Evolutionary conservation across 2,329 filamentous ascomycete genomes (phyloP).

Genomic region (Aspergillus thermomutatus): DNA sequence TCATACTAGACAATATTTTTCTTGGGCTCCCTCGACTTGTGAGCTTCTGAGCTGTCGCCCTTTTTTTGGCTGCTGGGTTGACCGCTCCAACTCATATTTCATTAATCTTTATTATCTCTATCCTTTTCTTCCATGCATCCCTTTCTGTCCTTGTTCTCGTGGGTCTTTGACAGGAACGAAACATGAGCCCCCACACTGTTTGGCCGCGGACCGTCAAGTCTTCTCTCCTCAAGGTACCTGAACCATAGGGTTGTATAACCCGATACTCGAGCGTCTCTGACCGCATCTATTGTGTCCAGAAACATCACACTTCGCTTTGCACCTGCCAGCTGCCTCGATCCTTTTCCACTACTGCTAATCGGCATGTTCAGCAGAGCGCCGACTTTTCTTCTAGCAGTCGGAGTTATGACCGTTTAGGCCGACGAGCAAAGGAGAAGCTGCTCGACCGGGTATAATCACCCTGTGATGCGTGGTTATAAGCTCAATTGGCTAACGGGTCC

Average conservation of each 20-base stretch:
- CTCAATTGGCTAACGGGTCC: conserved; percentile 2
- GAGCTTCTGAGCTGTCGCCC: not conserved
- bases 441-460: conserved; percentile 36
- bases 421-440: conserved; percentile 42
- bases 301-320: conserved; percentile 17
- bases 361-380: conserved; percentile 24
- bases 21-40: not conserved
- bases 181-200: conserved; percentile 36
- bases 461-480: not conserved
- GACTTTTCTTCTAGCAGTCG: conserved; percentile 29
- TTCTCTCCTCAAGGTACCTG: conserved; percentile 25
- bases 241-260: conserved; percentile 1
- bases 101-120: conserved; percentile 1
- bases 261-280: not conserved
- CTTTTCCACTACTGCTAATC: conserved; percentile 17
- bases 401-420: conserved; percentile 31
- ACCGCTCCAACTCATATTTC: not conserved
- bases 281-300: conserved; percentile 10
- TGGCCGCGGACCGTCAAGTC: conserved; percentile 30
- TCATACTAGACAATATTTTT: conserved; percentile 6
- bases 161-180: conserved; percentile 14
- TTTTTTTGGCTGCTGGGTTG: not conserved
- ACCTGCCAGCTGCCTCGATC: conserved; percentile 11
- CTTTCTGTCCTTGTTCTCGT: conserved; percentile 5
- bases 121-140: conserved; percentile 13